A percentile compares a stretch with the other conserved stretches of the same genome.
Evolutionary conservation across 139 green algal genomes (phyloP).

Genomic region (Volvox africanus): DNA sequence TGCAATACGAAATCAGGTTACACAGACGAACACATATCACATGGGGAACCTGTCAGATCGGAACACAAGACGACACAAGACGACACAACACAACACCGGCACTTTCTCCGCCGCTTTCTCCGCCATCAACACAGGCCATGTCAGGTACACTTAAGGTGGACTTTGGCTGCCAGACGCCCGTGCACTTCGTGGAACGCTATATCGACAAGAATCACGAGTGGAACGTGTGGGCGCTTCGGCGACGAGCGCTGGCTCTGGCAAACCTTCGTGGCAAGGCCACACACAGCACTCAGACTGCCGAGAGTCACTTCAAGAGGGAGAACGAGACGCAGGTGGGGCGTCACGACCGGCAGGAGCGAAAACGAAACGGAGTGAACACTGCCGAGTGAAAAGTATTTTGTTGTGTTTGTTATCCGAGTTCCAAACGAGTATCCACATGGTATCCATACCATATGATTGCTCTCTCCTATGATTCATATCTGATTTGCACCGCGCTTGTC

Average conservation of each 20-base stretch:
- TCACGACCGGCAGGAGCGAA: too few species aligned
- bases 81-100: background rate
- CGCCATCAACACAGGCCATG: conserved; percentile 10
- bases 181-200: conserved; percentile 76
- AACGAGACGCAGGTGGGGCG: conserved; percentile 70
- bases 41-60: too few species aligned
- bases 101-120: background rate
- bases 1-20: too few species aligned
- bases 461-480: too few species aligned
- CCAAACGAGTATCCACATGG: too few species aligned
- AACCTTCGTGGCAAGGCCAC: conserved; percentile 81
- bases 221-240: conserved; percentile 84
- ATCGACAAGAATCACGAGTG: conserved; percentile 81
- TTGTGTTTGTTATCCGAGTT: too few species aligned
- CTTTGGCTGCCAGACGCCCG: conserved; percentile 79
- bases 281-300: conserved; percentile 70
- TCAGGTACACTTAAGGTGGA: conserved; percentile 61
- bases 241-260: conserved; percentile 70
- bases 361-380: too few species aligned
- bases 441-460: too few species aligned
- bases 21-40: too few species aligned
- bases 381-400: too few species aligned
- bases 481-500: too few species aligned
- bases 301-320: conserved; percentile 78
- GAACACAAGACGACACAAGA: too few species aligned